A percentile compares a stretch with the other conserved stretches of the same genome.
These are phyloP conservation scores for Mayamaea pseudoterrestris DNA, from an alignment of 108 stramenopile genomes.

Conservation along the genomic window DNA sequence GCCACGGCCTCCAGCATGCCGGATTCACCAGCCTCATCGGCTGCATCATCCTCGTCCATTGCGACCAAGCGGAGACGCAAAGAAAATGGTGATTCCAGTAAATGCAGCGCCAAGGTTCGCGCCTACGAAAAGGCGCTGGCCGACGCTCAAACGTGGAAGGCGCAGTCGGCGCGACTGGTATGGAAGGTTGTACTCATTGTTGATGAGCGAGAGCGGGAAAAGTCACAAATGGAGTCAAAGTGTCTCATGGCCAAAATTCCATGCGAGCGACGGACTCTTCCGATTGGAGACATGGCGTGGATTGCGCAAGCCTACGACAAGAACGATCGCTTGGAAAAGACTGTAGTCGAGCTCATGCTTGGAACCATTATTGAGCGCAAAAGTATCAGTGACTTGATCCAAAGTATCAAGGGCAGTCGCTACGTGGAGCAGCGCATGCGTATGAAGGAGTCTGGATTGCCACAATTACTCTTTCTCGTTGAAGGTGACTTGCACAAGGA, in stretches of 20 bases:
- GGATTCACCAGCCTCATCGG: background rate
- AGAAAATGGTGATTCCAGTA: constrained; percentile 1
- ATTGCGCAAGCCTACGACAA: constrained; percentile 19
- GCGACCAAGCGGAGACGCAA: background rate
- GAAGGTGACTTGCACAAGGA: constrained; percentile 22
- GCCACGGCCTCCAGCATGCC: background rate
- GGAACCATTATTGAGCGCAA: constrained; percentile 58
- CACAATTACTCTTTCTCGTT: constrained; percentile 41
- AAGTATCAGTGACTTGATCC: constrained; percentile 23
- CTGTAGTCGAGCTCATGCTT: constrained; percentile 25
- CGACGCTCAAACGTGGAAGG: constrained; percentile 6
- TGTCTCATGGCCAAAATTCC: constrained; percentile 29
- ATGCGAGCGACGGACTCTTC: constrained; percentile 30
- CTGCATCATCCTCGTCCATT: background rate
- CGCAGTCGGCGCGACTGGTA: constrained; percentile 3
- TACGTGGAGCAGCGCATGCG: constrained; percentile 50
- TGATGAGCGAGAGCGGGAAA: constrained; percentile 32
- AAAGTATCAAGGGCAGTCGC: constrained; percentile 30
- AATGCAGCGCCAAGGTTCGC: constrained; percentile 15
- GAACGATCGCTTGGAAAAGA: background rate
- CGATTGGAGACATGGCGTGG: constrained; percentile 62
- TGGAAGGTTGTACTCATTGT: constrained; percentile 40
- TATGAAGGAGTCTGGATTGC: constrained; percentile 28
- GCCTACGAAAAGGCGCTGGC: constrained; percentile 24
- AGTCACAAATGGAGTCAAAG: constrained; percentile 17